Evolutionary conservation across 208 protist genomes (phyloP), one percentile per base, ranked within the genome.

Genomic region (Kentomonas sorsogonicus): DNA sequence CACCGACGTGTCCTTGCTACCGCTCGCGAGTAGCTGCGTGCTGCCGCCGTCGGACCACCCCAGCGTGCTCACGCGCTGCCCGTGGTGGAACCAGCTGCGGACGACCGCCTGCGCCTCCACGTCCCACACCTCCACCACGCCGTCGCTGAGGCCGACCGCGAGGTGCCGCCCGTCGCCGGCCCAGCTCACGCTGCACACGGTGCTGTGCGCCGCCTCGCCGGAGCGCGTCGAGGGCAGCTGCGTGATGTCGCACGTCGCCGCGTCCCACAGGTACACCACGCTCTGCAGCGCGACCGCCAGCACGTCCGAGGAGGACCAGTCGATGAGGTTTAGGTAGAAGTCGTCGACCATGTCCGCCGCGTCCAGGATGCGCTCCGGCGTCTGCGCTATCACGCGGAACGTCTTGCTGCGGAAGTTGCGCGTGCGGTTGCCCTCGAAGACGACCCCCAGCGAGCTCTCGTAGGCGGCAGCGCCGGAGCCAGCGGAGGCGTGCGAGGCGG

Each of bases 281-380:
- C 72, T 68, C 54, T 86, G 91, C n/a, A 99, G 86, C 33, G 95
- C 98, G 22, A 99, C 97, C 18, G 95, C 91, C 9, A 99, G 70
- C 5, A 97, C 50, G 52, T 93, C 78, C 3, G 72, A 74, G 18
- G 56, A 60, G 39, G 73, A 88, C 97, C 98, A 99, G 77, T 99
- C 98, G 2, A 99, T 80, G 6, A 99, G 74, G 67, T 99, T 99
- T 11, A 99, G 80, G 83, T 99, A 99, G 63, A 98, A 99, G 83
- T 99, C 98, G 60, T 99, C 98, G 45, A 96, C 66, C 50, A 99
- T 77, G 53, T 98, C 96, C 0, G 97, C 97, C 23, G 98, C 98
- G 70, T 99, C 98, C 0, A 99, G 76, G 39, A 99, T 97, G 57
- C 93, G 79, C 52, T 98, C 94, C 1, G 95, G 88, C 1, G 83